phyloP scores from a whole-genome alignment of 345 rosid species.

The Orychophragmus violaceus region DNA sequence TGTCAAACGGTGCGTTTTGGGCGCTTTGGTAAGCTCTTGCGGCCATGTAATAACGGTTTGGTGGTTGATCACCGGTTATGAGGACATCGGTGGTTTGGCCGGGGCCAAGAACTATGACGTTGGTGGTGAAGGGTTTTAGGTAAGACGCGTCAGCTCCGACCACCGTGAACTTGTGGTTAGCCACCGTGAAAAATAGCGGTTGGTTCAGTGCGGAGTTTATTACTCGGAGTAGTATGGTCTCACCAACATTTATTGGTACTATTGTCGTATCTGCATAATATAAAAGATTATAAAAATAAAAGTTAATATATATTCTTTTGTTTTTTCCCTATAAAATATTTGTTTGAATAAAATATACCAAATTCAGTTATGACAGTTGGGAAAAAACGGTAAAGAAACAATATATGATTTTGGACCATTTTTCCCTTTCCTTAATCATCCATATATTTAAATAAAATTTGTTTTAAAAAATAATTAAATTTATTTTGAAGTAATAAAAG shows the following conservation, averaged over 20 bases:
- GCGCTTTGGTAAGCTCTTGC: conserved; percentile 82
- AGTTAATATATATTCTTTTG: neutral
- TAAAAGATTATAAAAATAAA: neutral
- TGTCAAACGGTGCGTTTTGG: conserved; percentile 67
- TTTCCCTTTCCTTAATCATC: neutral
- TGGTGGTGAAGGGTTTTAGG: conserved; percentile 71
- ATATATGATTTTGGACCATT: neutral
- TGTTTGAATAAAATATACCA: neutral
- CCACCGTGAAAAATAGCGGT: conserved; percentile 66
- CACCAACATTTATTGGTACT: conserved; percentile 70
- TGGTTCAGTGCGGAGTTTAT: conserved; percentile 89
- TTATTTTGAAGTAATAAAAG: neutral
- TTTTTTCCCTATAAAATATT: neutral
- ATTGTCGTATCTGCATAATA: conserved; percentile 55
- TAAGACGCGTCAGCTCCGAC: conserved; percentile 93
- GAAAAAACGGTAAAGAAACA: neutral
- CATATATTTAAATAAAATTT: too few species aligned
- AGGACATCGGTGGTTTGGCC: conserved; percentile 95
- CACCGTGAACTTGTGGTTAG: conserved; percentile 77
- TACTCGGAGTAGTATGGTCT: conserved; percentile 79
- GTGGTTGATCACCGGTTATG: conserved; percentile 65
- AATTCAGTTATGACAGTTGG: conserved; percentile 19
- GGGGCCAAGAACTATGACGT: conserved; percentile 74
- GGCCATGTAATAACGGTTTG: conserved; percentile 75
- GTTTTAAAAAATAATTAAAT: neutral